Percentiles rank a stretch among this genome's conserved stretches.
phyloP scores from a whole-genome alignment of 192 early-diverging fungal species.

The Ambispora gerdemannii region DNA sequence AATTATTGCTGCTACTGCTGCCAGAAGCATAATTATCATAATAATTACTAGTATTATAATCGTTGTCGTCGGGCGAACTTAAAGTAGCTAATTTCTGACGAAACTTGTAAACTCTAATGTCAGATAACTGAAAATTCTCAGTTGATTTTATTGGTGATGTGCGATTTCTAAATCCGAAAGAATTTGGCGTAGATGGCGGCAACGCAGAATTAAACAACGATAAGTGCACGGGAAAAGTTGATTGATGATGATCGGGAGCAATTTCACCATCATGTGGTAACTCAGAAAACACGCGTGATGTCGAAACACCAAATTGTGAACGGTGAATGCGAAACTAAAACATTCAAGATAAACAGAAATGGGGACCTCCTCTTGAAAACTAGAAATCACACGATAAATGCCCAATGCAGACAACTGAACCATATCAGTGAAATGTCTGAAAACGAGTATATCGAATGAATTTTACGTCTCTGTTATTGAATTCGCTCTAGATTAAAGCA shows the following conservation, averaged over 20 bases:
- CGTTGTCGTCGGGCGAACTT: too few species aligned
- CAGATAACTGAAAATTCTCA: too few species aligned
- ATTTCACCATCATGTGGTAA: neutral
- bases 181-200: too few species aligned
- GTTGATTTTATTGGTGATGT: too few species aligned
- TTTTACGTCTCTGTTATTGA: neutral
- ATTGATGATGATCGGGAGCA: neutral
- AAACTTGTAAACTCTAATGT: too few species aligned
- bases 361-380: neutral
- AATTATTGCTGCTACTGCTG: too few species aligned
- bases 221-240: too few species aligned
- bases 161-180: too few species aligned
- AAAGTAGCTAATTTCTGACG: too few species aligned
- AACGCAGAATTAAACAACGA: too few species aligned
- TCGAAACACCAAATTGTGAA: neutral
- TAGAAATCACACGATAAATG: neutral
- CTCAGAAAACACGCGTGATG: neutral
- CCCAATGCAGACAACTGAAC: neutral
- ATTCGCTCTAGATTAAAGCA: neutral
- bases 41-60: too few species aligned
- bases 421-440: neutral
- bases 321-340: neutral
- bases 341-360: neutral
- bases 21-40: too few species aligned
- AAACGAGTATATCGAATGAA: neutral